Percentiles rank a stretch among this genome's conserved stretches.
Conservation (phyloP, 1,284 basidiomycete genomes). For the Flammula alnicola region DNA sequence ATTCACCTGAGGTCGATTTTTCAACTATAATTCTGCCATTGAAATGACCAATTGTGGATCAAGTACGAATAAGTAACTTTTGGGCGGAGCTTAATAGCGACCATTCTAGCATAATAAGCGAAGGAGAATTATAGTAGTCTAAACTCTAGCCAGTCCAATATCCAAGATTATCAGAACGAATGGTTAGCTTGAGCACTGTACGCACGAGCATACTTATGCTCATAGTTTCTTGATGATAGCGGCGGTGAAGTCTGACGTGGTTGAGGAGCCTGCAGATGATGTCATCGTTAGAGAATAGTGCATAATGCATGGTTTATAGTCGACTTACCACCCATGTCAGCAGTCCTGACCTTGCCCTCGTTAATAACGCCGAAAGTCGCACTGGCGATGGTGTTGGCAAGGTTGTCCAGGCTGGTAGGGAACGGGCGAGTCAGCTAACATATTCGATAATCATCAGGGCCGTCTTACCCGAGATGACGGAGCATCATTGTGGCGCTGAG, state of each 20-base stretch:
- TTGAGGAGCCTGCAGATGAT: constrained; percentile 67
- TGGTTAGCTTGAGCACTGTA: constrained; percentile 5
- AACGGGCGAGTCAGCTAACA: background rate
- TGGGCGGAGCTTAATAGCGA: too few species aligned
- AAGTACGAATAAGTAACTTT: too few species aligned
- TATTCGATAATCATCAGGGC: constrained; percentile 5
- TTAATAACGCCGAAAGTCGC: constrained; percentile 95
- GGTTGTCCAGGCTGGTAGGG: constrained; percentile 75
- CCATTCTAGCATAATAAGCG: constrained; percentile 17
- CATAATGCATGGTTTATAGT: background rate
- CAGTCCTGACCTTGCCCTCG: constrained; percentile 88
- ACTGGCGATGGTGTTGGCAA: constrained; percentile 94
- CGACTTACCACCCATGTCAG: constrained; percentile 91
- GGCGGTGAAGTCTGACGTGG: constrained; percentile 91
- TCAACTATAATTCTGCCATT: too few species aligned
- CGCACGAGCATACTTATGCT: constrained; percentile 7
- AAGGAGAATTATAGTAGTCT: constrained; percentile 19
- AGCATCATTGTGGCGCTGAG: constrained; percentile 99
- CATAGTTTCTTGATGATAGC: constrained; percentile 81
- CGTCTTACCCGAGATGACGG: constrained; percentile 86
- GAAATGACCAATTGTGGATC: too few species aligned
- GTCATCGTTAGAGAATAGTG: constrained; percentile 6
- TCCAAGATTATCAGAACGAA: constrained; percentile 20
- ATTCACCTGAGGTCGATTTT: too few species aligned
- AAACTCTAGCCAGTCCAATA: constrained; percentile 20